phyloP scores from a whole-genome alignment of 2,329 filamentous ascomycete genomes.

The Nemania sp. region DNA sequence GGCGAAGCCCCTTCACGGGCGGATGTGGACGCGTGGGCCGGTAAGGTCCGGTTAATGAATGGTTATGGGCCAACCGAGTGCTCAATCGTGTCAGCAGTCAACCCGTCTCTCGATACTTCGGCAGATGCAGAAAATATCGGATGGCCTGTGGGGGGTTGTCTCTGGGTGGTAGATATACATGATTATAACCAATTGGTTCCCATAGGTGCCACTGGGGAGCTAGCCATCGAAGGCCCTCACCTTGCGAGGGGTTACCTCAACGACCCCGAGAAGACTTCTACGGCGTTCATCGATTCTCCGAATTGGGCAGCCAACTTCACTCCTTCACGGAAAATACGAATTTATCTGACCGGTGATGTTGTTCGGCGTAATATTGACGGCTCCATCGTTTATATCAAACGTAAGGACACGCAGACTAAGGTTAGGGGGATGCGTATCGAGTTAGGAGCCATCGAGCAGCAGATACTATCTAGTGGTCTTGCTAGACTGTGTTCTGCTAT shows the following conservation, averaged over 20 bases:
- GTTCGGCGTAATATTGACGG: conserved; percentile 11
- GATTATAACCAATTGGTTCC: conserved; percentile 17
- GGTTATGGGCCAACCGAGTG: conserved; percentile 32
- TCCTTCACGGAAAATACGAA: not conserved
- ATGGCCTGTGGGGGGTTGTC: not conserved
- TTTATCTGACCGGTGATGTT: conserved; percentile 19
- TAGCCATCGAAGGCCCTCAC: conserved; percentile 22
- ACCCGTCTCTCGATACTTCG: not conserved
- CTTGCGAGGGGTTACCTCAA: conserved; percentile 29
- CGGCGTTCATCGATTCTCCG: conserved; percentile 11
- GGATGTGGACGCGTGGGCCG: conserved; percentile 16
- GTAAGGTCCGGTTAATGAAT: conserved; percentile 16
- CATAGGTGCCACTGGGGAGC: conserved; percentile 23
- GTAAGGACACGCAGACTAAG: conserved; percentile 51
- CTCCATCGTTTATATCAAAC: conserved; percentile 26
- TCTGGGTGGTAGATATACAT: conserved; percentile 12
- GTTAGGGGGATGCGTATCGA: conserved; percentile 52
- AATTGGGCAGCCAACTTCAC: conserved; percentile 14
- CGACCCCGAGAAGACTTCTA: conserved; percentile 10
- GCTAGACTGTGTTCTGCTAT: too few species aligned
- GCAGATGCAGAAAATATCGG: conserved; percentile 29
- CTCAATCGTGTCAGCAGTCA: conserved; percentile 22
- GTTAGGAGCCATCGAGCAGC: conserved; percentile 51
- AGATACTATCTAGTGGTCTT: too few species aligned
- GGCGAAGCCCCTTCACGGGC: conserved; percentile 24